A percentile compares a stretch with the other conserved stretches of the same genome.
Evolutionary conservation across 768 basidiomycete species (phyloP).

Genomic region (Leccinellum luteum): DNA sequence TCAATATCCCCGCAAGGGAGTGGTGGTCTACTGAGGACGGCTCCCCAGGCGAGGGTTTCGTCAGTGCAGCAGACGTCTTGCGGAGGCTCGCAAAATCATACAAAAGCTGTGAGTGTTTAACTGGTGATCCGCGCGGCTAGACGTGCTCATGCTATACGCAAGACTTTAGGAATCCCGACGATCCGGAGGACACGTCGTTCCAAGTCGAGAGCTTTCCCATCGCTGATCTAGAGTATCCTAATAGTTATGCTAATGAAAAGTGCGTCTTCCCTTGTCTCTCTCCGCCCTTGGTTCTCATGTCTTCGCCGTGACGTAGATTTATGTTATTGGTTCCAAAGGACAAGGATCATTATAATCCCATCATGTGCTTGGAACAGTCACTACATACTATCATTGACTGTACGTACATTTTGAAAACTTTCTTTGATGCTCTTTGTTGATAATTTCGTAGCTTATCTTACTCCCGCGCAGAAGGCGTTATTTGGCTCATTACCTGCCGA

Average conservation of each 20-base stretch:
- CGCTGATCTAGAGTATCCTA: constrained; percentile 77
- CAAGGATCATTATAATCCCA: constrained; percentile 84
- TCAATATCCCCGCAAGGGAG: constrained; percentile 29
- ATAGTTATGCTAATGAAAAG: constrained; percentile 66
- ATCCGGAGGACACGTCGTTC: constrained; percentile 62
- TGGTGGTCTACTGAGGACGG: constrained; percentile 57
- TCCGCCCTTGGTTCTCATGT: not conserved
- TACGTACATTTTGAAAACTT: constrained; percentile 34
- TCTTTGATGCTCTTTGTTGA: constrained; percentile 3
- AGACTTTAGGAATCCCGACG: constrained; percentile 72
- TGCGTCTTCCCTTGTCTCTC: constrained; percentile 27
- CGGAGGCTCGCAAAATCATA: constrained; percentile 62
- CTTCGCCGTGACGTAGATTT: constrained; percentile 44
- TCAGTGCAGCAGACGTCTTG: constrained; percentile 68
- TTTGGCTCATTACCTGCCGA: constrained; percentile 66
- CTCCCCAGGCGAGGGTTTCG: constrained; percentile 46
- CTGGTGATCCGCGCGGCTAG: not conserved
- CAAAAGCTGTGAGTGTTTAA: constrained; percentile 55
- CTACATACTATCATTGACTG: constrained; percentile 73
- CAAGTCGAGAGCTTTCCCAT: constrained; percentile 63
- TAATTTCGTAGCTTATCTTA: constrained; percentile 56
- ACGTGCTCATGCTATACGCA: constrained; percentile 11
- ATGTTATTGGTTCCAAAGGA: constrained; percentile 78
- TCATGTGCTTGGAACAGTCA: constrained; percentile 72
- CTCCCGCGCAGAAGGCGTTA: constrained; percentile 56